Percentiles rank a stretch among this genome's conserved stretches.
Conservation (phyloP, 768 basidiomycete genomes). For the Lactifluus echinatus region DNA sequence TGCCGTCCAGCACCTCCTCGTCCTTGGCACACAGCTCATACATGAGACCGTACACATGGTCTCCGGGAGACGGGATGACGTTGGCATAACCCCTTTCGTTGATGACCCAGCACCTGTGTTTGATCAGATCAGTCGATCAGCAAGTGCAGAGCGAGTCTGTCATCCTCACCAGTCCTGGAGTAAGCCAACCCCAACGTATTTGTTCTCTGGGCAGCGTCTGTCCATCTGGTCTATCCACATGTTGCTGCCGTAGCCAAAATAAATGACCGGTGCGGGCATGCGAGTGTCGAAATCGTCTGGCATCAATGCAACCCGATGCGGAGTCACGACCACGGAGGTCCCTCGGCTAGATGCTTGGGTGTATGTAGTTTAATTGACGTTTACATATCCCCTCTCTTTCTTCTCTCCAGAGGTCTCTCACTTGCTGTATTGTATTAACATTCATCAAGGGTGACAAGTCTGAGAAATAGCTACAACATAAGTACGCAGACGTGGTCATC, state of each 20-base stretch:
- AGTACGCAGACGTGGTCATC: too few species aligned
- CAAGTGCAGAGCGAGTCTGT: too few species aligned
- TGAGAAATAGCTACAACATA: too few species aligned
- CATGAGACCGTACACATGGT: constrained; percentile 8
- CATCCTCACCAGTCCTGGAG: constrained; percentile 9
- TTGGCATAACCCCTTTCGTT: constrained; percentile 8
- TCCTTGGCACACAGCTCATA: constrained; percentile 7
- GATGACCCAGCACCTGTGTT: constrained; percentile 16
- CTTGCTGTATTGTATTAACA: too few species aligned
- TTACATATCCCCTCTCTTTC: too few species aligned
- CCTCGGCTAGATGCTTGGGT: too few species aligned
- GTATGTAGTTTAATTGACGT: too few species aligned
- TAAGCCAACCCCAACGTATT: constrained; percentile 1
- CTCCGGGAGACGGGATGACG: constrained; percentile 4
- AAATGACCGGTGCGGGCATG: background rate
- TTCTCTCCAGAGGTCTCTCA: too few species aligned
- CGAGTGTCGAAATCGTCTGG: background rate
- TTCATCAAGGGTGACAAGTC: too few species aligned
- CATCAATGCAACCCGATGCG: background rate
- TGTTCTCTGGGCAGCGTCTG: constrained; percentile 12
- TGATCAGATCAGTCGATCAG: background rate
- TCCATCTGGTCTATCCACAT: constrained; percentile 17
- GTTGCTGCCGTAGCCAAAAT: constrained; percentile 17
- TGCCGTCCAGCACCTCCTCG: constrained; percentile 3
- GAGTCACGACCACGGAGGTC: too few species aligned